Base-by-base conservation (phyloP, 495 filamentous ascomycete genomes). In the Rusavskia elegans region DNA sequence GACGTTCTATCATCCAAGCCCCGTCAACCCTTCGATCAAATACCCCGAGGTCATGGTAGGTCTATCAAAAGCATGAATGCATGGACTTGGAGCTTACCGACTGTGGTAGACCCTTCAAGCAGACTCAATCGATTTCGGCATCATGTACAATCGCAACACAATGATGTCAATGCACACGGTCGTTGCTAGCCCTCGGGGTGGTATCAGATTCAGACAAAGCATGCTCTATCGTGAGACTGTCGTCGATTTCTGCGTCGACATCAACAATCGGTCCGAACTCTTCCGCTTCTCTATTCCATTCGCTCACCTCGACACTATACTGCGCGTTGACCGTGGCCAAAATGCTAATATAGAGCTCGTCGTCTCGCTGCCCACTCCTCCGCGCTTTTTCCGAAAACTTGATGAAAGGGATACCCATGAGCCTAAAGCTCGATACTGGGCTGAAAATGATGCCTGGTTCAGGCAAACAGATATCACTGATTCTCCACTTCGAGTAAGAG, bases 401-500 rank as follows among this genome's bases (percentile, higher is more conserved):
- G 57, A 64, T 1, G 59, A 79, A 29, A 58, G 65, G 16, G 56
- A 41, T 49, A 71, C 67, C 14, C 64, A 70, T 19, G 69, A 72
- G 19, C 63, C 60, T 16, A 62, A 62, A 9, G 53, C 61, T 0
- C 65, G 49, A 14, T 64, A 29, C 36, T 96, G 89, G 89, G 71
- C 61, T 30, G 79, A 83, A 14, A 66, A 66, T 21, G 79, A 89
- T 56, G 65, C 75, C 9, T 97, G 89, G 89, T 77, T 72, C 39
- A 74, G 92, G 14, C 82, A 84, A 50, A 87, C 86, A 0, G 72
- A 84, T 35, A 76, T 96, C 42, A 69, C 76, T 3, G 71, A 74
- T 48, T 64, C 76, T 52, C 64, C 68, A 0, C 45, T 60, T 25
- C 58, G 54, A n/a, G 60, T 78, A 3, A 65, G 60, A 16, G 50